Conservation (phyloP, 176 grass and related monocot genomes). For the Puya raimondii region DNA sequence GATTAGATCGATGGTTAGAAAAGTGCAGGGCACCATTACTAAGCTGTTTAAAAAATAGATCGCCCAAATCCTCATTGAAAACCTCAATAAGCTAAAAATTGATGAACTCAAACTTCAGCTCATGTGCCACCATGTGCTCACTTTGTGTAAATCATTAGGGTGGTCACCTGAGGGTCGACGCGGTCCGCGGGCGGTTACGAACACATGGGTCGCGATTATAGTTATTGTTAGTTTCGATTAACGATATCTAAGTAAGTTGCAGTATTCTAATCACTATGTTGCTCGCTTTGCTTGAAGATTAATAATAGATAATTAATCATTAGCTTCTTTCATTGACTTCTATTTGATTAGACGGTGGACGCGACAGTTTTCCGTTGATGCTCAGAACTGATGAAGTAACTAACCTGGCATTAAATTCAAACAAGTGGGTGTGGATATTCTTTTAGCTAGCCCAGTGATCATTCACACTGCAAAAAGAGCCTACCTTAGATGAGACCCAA, state of each 20-base stretch:
- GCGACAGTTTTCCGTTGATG: constrained; percentile 24
- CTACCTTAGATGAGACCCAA: constrained; percentile 12
- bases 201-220: no score
- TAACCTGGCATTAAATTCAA: constrained; percentile 2
- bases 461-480: not conserved
- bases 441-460: not conserved
- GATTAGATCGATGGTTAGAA: not conserved
- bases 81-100: not conserved
- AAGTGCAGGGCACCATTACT: not conserved
- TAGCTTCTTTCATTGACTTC: no score
- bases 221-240: no score
- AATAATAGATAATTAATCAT: no score
- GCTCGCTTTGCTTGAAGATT: no score
- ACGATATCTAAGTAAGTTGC: no score
- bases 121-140: constrained; percentile 2
- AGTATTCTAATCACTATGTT: no score
- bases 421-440: not conserved
- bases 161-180: no score
- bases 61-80: not conserved
- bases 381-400: constrained; percentile 10
- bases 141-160: no score
- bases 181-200: no score
- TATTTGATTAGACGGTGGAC: no score
- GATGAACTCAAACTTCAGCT: not conserved
- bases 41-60: not conserved